Conservation (phyloP, 169 alveolate species). For the Eimeria praecox region DNA sequence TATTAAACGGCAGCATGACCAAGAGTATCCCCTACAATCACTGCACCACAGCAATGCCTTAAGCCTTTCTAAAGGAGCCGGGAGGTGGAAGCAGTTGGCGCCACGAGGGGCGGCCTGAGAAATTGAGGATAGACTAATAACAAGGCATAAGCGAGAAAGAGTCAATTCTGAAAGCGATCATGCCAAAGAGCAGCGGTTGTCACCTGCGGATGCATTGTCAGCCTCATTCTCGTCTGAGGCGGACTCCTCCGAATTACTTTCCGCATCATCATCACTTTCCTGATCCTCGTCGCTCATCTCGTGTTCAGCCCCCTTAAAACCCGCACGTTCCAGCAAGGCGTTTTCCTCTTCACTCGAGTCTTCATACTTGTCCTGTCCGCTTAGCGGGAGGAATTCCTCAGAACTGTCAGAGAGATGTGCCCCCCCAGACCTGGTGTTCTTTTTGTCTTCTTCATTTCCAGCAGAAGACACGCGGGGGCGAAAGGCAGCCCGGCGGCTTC, state of each 20-base stretch:
- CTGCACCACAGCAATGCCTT: neutral
- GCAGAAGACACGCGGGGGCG: conserved; percentile 8
- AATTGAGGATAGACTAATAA: neutral
- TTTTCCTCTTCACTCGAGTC: conserved; percentile 42
- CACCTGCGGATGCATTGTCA: conserved; percentile 4
- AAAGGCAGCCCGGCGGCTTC: conserved; percentile 16
- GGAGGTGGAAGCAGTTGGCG: neutral
- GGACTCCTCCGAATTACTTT: neutral
- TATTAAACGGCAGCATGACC: neutral
- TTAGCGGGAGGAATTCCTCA: conserved; percentile 2
- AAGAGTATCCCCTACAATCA: neutral
- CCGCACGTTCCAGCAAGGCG: conserved; percentile 37
- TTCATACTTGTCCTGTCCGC: neutral
- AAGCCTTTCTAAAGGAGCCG: too few species aligned
- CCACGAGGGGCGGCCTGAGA: neutral
- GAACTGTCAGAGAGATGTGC: conserved; percentile 32
- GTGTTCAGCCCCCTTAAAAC: conserved; percentile 70
- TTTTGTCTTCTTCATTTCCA: neutral
- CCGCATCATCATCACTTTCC: conserved; percentile 42
- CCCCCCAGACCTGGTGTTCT: neutral
- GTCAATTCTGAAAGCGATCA: neutral
- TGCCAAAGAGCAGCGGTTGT: neutral
- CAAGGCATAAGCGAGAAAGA: neutral
- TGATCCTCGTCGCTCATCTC: conserved; percentile 81
- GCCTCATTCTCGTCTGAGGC: neutral